Base-by-base conservation (phyloP, 2,329 filamentous ascomycete species). In the Scolecobasidium constrictum region DNA sequence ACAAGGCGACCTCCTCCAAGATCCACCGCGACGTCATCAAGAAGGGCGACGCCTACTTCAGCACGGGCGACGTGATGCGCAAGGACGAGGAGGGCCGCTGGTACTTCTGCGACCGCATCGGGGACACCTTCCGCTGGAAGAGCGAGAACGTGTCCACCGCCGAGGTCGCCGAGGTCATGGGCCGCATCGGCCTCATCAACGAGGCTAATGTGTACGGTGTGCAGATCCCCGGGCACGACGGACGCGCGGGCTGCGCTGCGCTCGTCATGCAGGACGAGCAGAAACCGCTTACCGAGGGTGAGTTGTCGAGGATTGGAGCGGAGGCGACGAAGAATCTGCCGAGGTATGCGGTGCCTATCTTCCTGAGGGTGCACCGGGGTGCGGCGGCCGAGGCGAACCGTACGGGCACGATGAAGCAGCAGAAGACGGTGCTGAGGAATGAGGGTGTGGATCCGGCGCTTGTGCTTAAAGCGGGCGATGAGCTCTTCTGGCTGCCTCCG, bases 351-450 rank as follows among this genome's bases (percentile, higher is more conserved):
- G 72, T 80, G 4, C 87, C 87, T 0, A 52, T 92, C 1, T 94
- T 94, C 62, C 57, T 94, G 38, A 71, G 87, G 11, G 61, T 87
- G 4, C 72, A 80, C 5, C 67, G 64, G 19, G 70, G 26, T 20
- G 60, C 77, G 49, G 75, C 83, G 53, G 60, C 77, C 50, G 76
- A 82, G 53, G 36, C 20, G 17, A 38, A 46, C 43, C 71, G 77
- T 1, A 94, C 87, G 4, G 86, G 86, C 0, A 94, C 86, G 38
- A 83, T 86, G 54, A 94, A 94, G 69, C 84, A 93, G 65, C 82
- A 88, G 63, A 94, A 94, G 62, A 76, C 82, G 48, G 62, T 67
- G 0, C 58, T 94, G 49, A 69, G 85, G n/a, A 67, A 70, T 2
- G 73, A 88, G 48, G 86, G 87, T 1, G 83, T 90, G 0, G 75